A percentile compares a stretch with the other conserved stretches of the same genome.
Conservation (phyloP, 75 land plant species). For the Cupressus sempervirens region DNA sequence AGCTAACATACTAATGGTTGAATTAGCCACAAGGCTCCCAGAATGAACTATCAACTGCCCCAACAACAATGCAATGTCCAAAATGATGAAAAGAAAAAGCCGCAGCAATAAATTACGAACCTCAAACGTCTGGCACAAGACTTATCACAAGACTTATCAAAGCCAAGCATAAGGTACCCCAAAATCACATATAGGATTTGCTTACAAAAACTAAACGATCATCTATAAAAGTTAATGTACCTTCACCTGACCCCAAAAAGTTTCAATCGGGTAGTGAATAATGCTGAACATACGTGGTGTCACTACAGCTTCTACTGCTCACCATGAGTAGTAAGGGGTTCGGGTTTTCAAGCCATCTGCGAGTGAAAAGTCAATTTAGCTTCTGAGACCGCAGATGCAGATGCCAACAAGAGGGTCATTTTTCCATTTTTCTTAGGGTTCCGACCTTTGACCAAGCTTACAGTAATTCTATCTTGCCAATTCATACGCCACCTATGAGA, state of each 20-base stretch:
- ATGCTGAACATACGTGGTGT: not conserved
- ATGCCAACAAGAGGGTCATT: too few species aligned
- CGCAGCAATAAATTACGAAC: not conserved
- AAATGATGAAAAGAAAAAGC: too few species aligned
- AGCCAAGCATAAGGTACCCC: not conserved
- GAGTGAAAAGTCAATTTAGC: not conserved
- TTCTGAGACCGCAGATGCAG: too few species aligned
- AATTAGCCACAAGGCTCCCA: too few species aligned
- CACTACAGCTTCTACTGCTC: not conserved
- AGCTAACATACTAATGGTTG: too few species aligned
- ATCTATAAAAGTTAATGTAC: not conserved
- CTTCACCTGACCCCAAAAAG: not conserved
- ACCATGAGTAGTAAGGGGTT: not conserved
- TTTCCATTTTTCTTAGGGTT: too few species aligned
- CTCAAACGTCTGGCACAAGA: not conserved
- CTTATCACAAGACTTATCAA: not conserved
- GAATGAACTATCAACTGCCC: too few species aligned
- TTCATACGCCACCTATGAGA: too few species aligned
- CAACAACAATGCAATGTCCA: too few species aligned
- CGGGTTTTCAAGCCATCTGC: not conserved
- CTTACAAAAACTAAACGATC: not conserved
- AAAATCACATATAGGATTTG: not conserved
- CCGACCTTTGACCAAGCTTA: too few species aligned
- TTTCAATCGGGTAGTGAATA: not conserved
- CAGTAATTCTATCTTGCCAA: too few species aligned